phyloP scores from a whole-genome alignment of 108 stramenopile species.

The Fragilaria radians region DNA sequence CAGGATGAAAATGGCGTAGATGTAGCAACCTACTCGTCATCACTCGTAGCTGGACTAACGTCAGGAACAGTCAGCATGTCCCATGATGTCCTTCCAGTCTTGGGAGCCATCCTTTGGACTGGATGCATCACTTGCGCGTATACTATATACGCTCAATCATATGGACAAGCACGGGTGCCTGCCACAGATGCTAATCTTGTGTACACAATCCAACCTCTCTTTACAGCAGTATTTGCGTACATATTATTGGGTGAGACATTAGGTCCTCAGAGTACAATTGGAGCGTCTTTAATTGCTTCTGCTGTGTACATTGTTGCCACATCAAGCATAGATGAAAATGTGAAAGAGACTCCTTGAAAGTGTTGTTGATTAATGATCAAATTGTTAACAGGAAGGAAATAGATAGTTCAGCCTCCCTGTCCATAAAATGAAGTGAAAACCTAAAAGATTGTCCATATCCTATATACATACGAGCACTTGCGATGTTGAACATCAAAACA shows the following conservation, averaged over 20 bases:
- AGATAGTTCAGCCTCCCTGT: too few relatives aligned
- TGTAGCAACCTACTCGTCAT: conserved; percentile 38
- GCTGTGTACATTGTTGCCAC: conserved; percentile 54
- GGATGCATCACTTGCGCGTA: conserved; percentile 76
- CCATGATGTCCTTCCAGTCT: conserved; percentile 19
- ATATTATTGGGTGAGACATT: conserved; percentile 61
- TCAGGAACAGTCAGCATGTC: conserved; percentile 25
- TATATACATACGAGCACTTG: too few relatives aligned
- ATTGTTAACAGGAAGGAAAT: too few relatives aligned
- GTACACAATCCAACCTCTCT: conserved; percentile 82
- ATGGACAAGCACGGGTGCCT: conserved; percentile 61
- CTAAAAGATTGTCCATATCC: too few relatives aligned
- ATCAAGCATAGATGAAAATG: background rate
- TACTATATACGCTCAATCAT: conserved; percentile 80
- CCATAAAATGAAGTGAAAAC: too few relatives aligned
- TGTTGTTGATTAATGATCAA: too few relatives aligned
- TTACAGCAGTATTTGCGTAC: conserved; percentile 71
- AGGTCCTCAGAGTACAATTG: conserved; percentile 43
- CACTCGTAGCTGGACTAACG: conserved; percentile 17
- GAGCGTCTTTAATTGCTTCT: conserved; percentile 56
- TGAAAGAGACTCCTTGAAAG: too few relatives aligned
- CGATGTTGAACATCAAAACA: too few relatives aligned
- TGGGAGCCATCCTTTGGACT: conserved; percentile 66
- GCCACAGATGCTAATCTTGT: conserved; percentile 78
- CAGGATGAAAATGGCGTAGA: conserved; percentile 40